Conservation (phyloP, 2,329 filamentous ascomycete genomes). For the Ophiocordyceps sinensis region DNA sequence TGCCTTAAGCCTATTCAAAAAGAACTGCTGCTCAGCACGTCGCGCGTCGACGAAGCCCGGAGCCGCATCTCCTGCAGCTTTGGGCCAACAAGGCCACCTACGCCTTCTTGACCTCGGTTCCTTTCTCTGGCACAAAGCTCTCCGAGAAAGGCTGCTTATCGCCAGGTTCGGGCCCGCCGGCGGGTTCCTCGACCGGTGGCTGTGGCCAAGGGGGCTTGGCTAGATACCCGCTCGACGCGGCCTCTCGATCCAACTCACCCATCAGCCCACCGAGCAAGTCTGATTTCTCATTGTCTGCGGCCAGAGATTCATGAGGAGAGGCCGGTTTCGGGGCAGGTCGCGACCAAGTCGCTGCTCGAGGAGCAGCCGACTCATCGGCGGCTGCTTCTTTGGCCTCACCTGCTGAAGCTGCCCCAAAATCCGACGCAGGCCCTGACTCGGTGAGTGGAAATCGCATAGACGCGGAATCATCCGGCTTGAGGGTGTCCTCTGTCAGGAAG, state of each 20-base stretch:
- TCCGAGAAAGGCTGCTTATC: background rate
- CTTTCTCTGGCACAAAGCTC: background rate
- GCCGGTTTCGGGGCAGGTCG: constrained; percentile 6
- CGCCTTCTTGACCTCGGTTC: background rate
- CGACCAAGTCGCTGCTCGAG: constrained; percentile 4
- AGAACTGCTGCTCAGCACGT: no score
- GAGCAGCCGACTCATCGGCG: background rate
- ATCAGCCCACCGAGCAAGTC: constrained; percentile 31
- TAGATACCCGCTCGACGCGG: constrained; percentile 2
- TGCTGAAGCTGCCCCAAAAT: constrained; percentile 10
- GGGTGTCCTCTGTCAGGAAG: constrained; percentile 20
- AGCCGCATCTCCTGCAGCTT: no score
- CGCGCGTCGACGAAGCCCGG: no score
- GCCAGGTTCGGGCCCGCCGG: constrained; percentile 5
- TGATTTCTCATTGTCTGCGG: constrained; percentile 19
- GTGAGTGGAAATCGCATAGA: constrained; percentile 15
- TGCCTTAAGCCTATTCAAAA: no score
- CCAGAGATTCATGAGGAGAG: constrained; percentile 8
- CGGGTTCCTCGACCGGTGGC: constrained; percentile 1
- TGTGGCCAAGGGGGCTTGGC: background rate
- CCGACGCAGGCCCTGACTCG: constrained; percentile 15
- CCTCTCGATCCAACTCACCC: constrained; percentile 28
- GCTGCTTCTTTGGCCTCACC: constrained; percentile 8
- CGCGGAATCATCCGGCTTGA: constrained; percentile 24
- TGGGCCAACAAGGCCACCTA: no score